phyloP scores from a whole-genome alignment of 192 early-diverging fungal species.

The Mortierella alpina region DNA sequence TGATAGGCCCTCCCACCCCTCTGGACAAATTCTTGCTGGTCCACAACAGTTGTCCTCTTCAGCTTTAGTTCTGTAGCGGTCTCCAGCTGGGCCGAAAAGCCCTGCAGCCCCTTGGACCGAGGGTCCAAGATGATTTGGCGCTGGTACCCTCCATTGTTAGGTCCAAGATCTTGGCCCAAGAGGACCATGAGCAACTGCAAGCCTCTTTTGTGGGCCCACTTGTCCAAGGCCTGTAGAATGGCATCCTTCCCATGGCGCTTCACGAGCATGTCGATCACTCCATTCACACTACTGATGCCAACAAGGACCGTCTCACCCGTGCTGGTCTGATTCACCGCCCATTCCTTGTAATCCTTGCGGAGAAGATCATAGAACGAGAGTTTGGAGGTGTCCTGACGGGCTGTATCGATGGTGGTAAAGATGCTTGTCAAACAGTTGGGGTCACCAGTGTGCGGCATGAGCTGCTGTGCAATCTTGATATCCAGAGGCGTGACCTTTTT shows the following conservation, averaged over 20 bases:
- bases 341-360: constrained; percentile 84
- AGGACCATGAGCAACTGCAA: constrained; percentile 62
- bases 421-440: background rate
- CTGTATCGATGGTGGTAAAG: constrained; percentile 64
- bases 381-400: constrained; percentile 60
- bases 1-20: constrained; percentile 50
- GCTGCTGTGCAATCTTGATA: constrained; percentile 53
- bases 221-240: constrained; percentile 25
- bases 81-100: constrained; percentile 51
- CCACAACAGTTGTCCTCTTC: constrained; percentile 12
- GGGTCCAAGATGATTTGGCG: constrained; percentile 68
- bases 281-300: constrained; percentile 72
- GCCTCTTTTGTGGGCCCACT: constrained; percentile 51
- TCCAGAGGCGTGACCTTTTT: constrained; percentile 61
- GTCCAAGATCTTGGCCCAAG: constrained; percentile 69
- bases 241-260: constrained; percentile 56
- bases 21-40: constrained; percentile 12
- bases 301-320: constrained; percentile 50
- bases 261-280: constrained; percentile 60
- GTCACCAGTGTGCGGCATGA: constrained; percentile 49
- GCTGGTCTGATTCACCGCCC: constrained; percentile 57
- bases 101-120: constrained; percentile 9
- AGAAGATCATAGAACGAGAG: constrained; percentile 66
- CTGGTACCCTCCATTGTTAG: constrained; percentile 64
- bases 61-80: constrained; percentile 47